Evolutionary conservation across 2,329 filamentous ascomycete species (phyloP), one percentile per base, ranked within the genome.

Genomic region (Coniosporium tulheliwenetii): DNA sequence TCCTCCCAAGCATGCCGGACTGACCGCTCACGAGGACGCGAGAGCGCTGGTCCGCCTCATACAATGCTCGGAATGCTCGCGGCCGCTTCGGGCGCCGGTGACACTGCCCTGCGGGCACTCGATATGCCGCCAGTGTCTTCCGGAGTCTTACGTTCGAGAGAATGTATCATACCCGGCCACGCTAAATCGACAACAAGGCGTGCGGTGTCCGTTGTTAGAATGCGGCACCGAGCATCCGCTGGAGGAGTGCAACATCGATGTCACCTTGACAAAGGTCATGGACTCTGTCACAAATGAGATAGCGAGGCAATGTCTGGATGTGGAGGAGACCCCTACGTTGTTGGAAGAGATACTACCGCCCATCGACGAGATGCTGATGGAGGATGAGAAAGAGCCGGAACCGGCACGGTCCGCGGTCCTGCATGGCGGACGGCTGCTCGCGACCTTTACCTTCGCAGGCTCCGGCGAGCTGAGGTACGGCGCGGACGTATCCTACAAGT

Each of bases 41-140:
- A 70, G 81, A 47, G 64, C 73, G 43, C 66, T 86, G 41, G 69
- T 93, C 45, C 78, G 79, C 36, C 64, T 91, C 34, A 70, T 91
- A 40, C 85, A 93, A 61, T 95, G 87, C 56, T 71, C 71, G 9
- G 64, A 72, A 46, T 94, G 87, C 58, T 83, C 79, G 3, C 66
- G 65, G 36, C 79, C 81, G 1, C 65, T 91, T 29, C 67, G 62
- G 37, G 67, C 75, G 8, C 83, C 86, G 5, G 69, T 85, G 42
- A 82, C 82, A 0, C 64, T 94, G 4, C 85, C 86, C 5, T 95
- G 87, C 56, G 85, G 86, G 26, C 75, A 80, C 52, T 79, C 79
- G 9, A 60, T 93, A 9, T 95, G 87, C 62, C 77, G 72, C 51
- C 58, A 59, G 39, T 95, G 87, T 58, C 61, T 93, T 1, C 86